A percentile compares a stretch with the other conserved stretches of the same genome.
Conservation (phyloP, 176 grass and related monocot species). For the Sorghum bicolor region DNA sequence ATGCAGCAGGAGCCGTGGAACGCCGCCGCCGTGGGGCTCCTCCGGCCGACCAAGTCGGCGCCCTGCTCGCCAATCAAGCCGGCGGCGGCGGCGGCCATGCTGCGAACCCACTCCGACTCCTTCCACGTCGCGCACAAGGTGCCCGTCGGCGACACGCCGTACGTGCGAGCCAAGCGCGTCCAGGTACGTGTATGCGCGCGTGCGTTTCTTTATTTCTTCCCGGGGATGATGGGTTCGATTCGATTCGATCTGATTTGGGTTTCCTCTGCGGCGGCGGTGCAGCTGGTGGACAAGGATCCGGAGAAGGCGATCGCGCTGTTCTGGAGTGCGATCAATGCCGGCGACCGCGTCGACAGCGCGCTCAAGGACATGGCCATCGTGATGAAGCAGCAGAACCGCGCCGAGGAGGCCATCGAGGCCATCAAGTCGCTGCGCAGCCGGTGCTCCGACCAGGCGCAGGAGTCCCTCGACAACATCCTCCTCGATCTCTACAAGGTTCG, state of each 20-base stretch:
- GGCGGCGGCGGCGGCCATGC: constrained; percentile 36
- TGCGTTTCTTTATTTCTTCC: not conserved
- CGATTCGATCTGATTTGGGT: not conserved
- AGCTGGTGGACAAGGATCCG: constrained; percentile 95
- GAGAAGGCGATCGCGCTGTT: constrained; percentile 89
- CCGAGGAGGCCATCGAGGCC: constrained; percentile 95
- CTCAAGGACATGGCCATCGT: constrained; percentile 99
- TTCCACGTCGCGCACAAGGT: constrained; percentile 94
- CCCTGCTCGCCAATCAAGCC: constrained; percentile 79
- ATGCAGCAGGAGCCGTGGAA: constrained; percentile 51
- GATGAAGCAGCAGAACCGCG: constrained; percentile 99
- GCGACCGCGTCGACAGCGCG: constrained; percentile 92
- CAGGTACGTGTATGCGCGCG: constrained; percentile 43
- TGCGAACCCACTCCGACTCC: constrained; percentile 54
- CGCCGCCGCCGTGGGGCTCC: constrained; percentile 25
- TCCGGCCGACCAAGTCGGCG: constrained; percentile 58
- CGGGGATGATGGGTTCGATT: not conserved
- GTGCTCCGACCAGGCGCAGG: constrained; percentile 92
- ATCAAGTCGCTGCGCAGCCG: constrained; percentile 91
- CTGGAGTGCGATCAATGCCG: constrained; percentile 88
- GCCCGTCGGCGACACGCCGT: constrained; percentile 85
- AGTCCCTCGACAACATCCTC: constrained; percentile 96
- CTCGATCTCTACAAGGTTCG: constrained; percentile 92
- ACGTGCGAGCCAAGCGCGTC: constrained; percentile 84
- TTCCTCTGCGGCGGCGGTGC: not conserved